A percentile compares a stretch with the other conserved stretches of the same genome.
These are phyloP conservation scores for Heterobasidion annosum DNA, from an alignment of 1,284 basidiomycete species.

Conservation along the genomic window DNA sequence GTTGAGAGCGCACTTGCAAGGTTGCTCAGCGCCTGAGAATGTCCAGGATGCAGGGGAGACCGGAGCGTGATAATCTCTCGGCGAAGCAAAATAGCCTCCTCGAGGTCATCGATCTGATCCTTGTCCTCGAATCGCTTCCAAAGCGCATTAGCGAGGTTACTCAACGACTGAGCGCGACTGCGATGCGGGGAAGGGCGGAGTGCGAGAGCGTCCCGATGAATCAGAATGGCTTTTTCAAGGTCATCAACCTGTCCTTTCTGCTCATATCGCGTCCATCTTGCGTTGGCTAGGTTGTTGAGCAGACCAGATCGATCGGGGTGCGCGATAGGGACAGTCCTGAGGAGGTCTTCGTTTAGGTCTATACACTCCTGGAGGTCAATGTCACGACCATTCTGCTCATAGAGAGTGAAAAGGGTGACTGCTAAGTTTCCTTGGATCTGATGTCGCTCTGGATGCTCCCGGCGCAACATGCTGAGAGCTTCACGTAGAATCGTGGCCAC, in stretches of 20 bases:
- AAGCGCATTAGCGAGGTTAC: constrained; percentile 5
- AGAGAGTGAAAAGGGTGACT: too few species aligned
- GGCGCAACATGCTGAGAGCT: too few species aligned
- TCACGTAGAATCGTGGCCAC: too few species aligned
- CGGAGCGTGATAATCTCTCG: not conserved
- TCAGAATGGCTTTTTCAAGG: constrained; percentile 22
- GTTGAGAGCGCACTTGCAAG: not conserved
- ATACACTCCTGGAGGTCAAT: too few species aligned
- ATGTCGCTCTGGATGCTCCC: too few species aligned
- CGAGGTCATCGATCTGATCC: not conserved
- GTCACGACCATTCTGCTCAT: too few species aligned
- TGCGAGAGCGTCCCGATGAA: constrained; percentile 15
- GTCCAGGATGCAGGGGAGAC: not conserved
- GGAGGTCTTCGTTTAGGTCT: too few species aligned
- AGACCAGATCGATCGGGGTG: not conserved
- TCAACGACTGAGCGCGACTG: constrained; percentile 3
- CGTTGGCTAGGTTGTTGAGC: not conserved
- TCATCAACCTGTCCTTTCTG: constrained; percentile 11
- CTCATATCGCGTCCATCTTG: not conserved
- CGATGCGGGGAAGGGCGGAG: constrained; percentile 13
- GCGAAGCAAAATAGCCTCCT: not conserved
- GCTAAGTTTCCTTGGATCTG: too few species aligned
- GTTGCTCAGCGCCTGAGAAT: not conserved
- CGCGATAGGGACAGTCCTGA: not conserved
- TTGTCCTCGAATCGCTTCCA: constrained; percentile 1